Conservation (phyloP, 2,329 filamentous ascomycete species). For the Fusarium sp. region DNA sequence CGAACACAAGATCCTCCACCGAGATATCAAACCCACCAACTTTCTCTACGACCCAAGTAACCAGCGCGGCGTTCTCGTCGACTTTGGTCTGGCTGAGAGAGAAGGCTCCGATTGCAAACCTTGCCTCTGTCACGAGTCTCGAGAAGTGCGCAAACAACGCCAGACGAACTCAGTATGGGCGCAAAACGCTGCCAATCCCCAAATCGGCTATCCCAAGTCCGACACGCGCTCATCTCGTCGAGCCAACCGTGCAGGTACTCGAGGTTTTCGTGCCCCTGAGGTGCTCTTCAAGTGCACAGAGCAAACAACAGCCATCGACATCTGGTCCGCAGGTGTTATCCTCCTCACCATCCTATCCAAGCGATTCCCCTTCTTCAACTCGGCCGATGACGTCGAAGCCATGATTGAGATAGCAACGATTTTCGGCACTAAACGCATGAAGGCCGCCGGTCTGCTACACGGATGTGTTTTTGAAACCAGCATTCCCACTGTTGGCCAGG, state of each 20-base stretch:
- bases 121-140: slow-evolving; percentile 80
- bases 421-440: slow-evolving; percentile 88
- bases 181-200: slow-evolving; percentile 60
- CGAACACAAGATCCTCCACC: slow-evolving; percentile 84
- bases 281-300: slow-evolving; percentile 97
- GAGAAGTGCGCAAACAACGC: slow-evolving; percentile 69
- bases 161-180: slow-evolving; percentile 69
- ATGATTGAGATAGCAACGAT: slow-evolving; percentile 98
- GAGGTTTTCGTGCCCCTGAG: slow-evolving; percentile 95
- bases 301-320: slow-evolving; percentile 92
- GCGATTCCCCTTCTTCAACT: slow-evolving; percentile 98
- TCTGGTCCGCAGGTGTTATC: slow-evolving; percentile 98
- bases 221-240: slow-evolving; percentile 88
- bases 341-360: slow-evolving; percentile 92
- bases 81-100: slow-evolving; percentile 95
- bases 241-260: slow-evolving; percentile 92
- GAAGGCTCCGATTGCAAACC: slow-evolving; percentile 80
- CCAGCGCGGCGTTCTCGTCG: slow-evolving; percentile 90
- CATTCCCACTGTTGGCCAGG: slow-evolving; percentile 87
- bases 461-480: slow-evolving; percentile 93
- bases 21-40: slow-evolving; percentile 97
- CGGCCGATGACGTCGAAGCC: slow-evolving; percentile 96
- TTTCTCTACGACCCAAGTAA: slow-evolving; percentile 89
- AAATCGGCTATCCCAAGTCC: slow-evolving; percentile 83
- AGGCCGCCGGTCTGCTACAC: slow-evolving; percentile 81